Evolutionary conservation across 805 yeast species (phyloP).

Genomic region (Teunomyces funiuensis): DNA sequence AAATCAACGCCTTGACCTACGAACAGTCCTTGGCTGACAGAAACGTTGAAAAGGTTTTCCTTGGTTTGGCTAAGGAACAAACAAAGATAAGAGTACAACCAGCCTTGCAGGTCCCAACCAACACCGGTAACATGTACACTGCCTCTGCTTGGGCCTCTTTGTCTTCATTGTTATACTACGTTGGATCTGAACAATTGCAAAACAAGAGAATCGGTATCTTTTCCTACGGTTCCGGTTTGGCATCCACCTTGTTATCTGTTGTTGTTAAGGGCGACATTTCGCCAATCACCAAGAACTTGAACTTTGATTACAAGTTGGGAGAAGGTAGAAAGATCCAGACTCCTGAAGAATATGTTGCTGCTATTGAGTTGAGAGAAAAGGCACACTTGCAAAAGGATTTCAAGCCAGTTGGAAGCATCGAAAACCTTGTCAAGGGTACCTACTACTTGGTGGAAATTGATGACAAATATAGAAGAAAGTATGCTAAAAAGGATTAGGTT

Average conservation of each 20-base stretch:
- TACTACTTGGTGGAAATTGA: slow-evolving; percentile 83
- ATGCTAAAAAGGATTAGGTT: slow-evolving; percentile 62
- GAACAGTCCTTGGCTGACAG: slow-evolving; percentile 79
- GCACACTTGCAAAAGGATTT: slow-evolving; percentile 80
- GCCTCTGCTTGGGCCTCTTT: slow-evolving; percentile 89
- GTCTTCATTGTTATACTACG: slow-evolving; percentile 74
- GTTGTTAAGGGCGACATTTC: slow-evolving; percentile 80
- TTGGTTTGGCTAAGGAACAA: slow-evolving; percentile 69
- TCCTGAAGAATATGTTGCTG: slow-evolving; percentile 80
- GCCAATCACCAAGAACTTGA: slow-evolving; percentile 59
- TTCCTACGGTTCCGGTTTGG: slow-evolving; percentile 98
- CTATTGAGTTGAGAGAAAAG: slow-evolving; percentile 82
- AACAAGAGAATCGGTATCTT: slow-evolving; percentile 86
- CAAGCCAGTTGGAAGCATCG: slow-evolving; percentile 78
- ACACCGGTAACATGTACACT: slow-evolving; percentile 98
- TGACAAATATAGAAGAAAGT: slow-evolving; percentile 84
- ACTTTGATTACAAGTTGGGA: slow-evolving; percentile 65
- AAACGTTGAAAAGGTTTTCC: slow-evolving; percentile 79
- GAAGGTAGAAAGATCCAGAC: slow-evolving; percentile 60
- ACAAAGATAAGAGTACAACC: slow-evolving; percentile 72
- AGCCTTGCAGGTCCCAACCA: slow-evolving; percentile 84
- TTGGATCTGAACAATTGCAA: slow-evolving; percentile 71
- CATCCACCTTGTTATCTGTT: slow-evolving; percentile 82
- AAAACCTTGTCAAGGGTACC: slow-evolving; percentile 67
- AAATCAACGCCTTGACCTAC: slow-evolving; percentile 58